Percentiles rank a stretch among this genome's conserved stretches.
phyloP scores from a whole-genome alignment of 805 yeast genomes.

The Lipomyces mesembrius region DNA sequence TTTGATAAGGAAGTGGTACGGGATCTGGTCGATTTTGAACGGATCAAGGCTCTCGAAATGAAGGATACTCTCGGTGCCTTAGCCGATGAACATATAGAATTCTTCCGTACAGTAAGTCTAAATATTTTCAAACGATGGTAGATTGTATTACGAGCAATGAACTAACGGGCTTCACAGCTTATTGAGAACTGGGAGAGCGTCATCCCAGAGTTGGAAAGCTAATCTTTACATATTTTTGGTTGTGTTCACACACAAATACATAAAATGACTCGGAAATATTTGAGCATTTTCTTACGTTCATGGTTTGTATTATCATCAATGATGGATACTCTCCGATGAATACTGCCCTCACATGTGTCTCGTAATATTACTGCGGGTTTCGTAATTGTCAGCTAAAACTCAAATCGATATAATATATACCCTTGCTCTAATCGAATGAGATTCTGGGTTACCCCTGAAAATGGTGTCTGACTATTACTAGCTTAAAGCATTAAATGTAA shows the following conservation, averaged over 20 bases:
- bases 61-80: constrained; percentile 70
- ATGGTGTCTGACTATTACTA: background rate
- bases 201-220: constrained; percentile 31
- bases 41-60: constrained; percentile 76
- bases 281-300: background rate
- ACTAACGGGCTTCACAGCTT: constrained; percentile 6
- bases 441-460: background rate
- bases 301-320: background rate
- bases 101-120: constrained; percentile 58
- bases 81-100: constrained; percentile 75
- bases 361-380: background rate
- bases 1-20: constrained; percentile 62
- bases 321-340: background rate
- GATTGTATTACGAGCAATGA: background rate
- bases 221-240: background rate
- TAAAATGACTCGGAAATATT: background rate
- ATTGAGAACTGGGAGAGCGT: constrained; percentile 33
- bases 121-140: background rate
- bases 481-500: background rate
- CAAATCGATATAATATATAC: too few relatives aligned
- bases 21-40: constrained; percentile 72
- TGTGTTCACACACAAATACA: background rate
- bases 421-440: background rate
- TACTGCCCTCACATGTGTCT: background rate
- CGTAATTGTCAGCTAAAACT: background rate